Evolutionary conservation across 2,329 filamentous ascomycete species (phyloP), one percentile per base, ranked within the genome.

Genomic region (Pseudogymnoascus sp.): DNA sequence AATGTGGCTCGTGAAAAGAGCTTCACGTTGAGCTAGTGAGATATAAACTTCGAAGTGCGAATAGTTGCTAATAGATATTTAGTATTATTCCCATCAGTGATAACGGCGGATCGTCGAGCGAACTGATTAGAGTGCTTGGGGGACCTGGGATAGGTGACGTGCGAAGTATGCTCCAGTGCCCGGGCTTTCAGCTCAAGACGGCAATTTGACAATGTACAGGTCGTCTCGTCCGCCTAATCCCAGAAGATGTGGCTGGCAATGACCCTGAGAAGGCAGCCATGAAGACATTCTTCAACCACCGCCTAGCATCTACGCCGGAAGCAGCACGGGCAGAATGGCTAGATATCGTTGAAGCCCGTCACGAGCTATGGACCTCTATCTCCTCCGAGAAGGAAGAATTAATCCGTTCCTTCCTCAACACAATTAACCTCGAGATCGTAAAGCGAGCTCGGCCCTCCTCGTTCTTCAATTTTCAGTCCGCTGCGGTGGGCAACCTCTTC

Each of bases 91-190:
- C 93, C 36, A 96, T 97, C 73, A 95, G 90, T 68, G 93, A 97
- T 77, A 97, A 97, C 76, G 93, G 93, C 60, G 93, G 93, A 40
- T 96, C 90, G 69, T 96, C 92, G 2, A 96, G 91, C 50, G 93
- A 97, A 78, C 80, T 97, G 71, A 96, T 97, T 68, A 84, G 95
- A 36, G 92, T 97, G 36, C 95, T 97, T 76, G 95, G 93, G 13
- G 95, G 95, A 1, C 93, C 93, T 68, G 93, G 93, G 2, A 82
- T 92, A 71, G 89, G 89, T 63, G 89, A 93, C 77, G 83, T 92
- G 26, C 81, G 89, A 73, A 90, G 87, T 89, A 77, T 35, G 13
- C 38, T 15, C 60, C 21, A 19, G 62, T 31, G 3, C 38, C 10
- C 15, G 1, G 8, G 35, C 15, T 31, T 8, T 8, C 9, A 26